phyloP scores from a whole-genome alignment of 2,329 filamentous ascomycete genomes.

The Dactylonectria estremocensis region DNA sequence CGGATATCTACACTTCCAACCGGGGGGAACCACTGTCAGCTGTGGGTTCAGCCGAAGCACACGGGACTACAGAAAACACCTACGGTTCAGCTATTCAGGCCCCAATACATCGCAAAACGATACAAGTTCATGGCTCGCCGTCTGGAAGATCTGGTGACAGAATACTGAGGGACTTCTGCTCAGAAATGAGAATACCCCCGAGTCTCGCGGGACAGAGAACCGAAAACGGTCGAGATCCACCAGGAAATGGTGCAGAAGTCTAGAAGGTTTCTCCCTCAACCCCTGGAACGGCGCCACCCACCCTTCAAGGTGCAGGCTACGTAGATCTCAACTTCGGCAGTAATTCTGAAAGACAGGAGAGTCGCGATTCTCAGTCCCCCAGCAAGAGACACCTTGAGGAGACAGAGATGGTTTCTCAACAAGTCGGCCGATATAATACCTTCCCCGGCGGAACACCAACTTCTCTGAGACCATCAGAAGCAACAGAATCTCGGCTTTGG shows the following conservation, averaged over 20 bases:
- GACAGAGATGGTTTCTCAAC: background rate
- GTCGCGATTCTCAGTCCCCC: background rate
- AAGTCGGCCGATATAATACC: slow-evolving; percentile 6
- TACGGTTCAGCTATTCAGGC: background rate
- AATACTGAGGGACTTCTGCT: slow-evolving; percentile 46
- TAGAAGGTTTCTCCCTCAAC: slow-evolving; percentile 39
- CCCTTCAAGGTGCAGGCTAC: background rate
- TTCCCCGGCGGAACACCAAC: slow-evolving; percentile 13
- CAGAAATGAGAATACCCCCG: slow-evolving; percentile 39
- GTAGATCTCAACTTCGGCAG: background rate
- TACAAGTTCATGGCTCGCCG: background rate
- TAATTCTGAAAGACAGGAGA: background rate
- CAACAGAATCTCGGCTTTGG: slow-evolving; percentile 6
- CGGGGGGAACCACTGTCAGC: background rate
- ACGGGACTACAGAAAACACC: background rate
- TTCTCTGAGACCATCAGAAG: background rate
- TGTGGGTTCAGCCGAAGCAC: background rate
- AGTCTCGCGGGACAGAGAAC: slow-evolving; percentile 18
- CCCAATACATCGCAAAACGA: background rate
- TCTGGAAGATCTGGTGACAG: slow-evolving; percentile 31
- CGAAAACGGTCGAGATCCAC: slow-evolving; percentile 4
- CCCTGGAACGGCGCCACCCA: slow-evolving; percentile 1
- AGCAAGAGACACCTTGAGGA: background rate
- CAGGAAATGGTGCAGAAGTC: slow-evolving; percentile 27
- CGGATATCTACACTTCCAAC: background rate